phyloP scores from a whole-genome alignment of 1,284 basidiomycete genomes.

The Pascua sp. region DNA sequence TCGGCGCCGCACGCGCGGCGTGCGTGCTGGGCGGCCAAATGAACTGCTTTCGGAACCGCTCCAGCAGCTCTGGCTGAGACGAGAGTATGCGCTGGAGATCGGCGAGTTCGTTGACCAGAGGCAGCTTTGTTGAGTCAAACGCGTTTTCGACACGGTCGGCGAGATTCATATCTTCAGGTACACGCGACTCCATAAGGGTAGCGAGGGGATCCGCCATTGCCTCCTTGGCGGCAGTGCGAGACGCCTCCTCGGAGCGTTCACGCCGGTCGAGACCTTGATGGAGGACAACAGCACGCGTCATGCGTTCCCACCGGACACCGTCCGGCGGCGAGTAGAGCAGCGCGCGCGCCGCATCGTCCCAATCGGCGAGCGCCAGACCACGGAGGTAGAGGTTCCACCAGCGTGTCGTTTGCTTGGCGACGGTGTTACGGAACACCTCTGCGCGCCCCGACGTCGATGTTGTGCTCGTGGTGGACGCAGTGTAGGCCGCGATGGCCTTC shows the following conservation, averaged over 20 bases:
- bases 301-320: conserved; percentile 16
- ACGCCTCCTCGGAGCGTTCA: neutral
- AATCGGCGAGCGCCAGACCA: conserved; percentile 24
- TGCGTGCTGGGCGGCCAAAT: neutral
- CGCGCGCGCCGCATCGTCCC: conserved; percentile 20
- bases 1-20: conserved; percentile 7
- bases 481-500: conserved; percentile 17
- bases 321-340: conserved; percentile 21
- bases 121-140: conserved; percentile 4
- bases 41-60: conserved; percentile 18
- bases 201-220: neutral
- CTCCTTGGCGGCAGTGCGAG: neutral
- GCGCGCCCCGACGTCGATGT: conserved; percentile 22
- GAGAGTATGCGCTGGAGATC: conserved; percentile 15
- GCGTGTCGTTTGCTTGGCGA: conserved; percentile 11
- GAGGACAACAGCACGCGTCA: conserved; percentile 15
- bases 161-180: neutral
- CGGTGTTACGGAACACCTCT: conserved; percentile 5
- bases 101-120: conserved; percentile 12
- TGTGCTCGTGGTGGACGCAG: conserved; percentile 16
- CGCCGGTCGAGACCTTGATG: conserved; percentile 3
- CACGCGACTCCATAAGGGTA: neutral
- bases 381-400: conserved; percentile 35
- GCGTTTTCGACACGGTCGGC: neutral
- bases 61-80: conserved; percentile 3